A percentile compares a stretch with the other conserved stretches of the same genome.
These are phyloP conservation scores for Ramaria rubella DNA, from an alignment of 768 basidiomycete genomes.

Conservation along the genomic window DNA sequence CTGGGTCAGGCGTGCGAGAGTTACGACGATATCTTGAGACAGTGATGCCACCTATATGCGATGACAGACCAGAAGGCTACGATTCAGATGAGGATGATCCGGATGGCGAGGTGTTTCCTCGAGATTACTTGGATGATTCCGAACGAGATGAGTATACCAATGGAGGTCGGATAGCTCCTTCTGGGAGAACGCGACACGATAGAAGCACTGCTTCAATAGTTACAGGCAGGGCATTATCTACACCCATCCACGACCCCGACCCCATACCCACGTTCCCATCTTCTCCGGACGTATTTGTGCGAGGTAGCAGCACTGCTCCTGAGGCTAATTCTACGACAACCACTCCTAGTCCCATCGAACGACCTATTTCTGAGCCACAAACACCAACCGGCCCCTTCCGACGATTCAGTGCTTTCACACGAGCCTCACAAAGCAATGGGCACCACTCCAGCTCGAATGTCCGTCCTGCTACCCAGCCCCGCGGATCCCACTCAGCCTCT, in stretches of 20 bases:
- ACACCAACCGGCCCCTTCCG: slow-evolving; percentile 46
- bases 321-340: background rate
- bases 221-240: background rate
- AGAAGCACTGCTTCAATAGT: background rate
- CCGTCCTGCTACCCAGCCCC: background rate
- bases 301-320: background rate
- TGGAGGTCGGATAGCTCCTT: slow-evolving; percentile 17
- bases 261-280: background rate
- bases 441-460: background rate
- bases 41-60: slow-evolving; percentile 44
- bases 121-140: slow-evolving; percentile 28
- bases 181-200: background rate
- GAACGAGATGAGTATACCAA: slow-evolving; percentile 30
- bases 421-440: slow-evolving; percentile 41
- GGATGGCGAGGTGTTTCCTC: slow-evolving; percentile 64
- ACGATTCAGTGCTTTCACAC: slow-evolving; percentile 52
- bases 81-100: slow-evolving; percentile 36
- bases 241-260: background rate
- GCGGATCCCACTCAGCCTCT: background rate
- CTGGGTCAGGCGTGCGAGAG: slow-evolving; percentile 81
- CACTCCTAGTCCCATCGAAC: background rate
- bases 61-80: slow-evolving; percentile 47
- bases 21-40: slow-evolving; percentile 62
- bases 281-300: background rate
- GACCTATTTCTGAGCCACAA: slow-evolving; percentile 16